Conservation (phyloP, 108 stramenopile genomes). For the Cyclotella sp. region DNA sequence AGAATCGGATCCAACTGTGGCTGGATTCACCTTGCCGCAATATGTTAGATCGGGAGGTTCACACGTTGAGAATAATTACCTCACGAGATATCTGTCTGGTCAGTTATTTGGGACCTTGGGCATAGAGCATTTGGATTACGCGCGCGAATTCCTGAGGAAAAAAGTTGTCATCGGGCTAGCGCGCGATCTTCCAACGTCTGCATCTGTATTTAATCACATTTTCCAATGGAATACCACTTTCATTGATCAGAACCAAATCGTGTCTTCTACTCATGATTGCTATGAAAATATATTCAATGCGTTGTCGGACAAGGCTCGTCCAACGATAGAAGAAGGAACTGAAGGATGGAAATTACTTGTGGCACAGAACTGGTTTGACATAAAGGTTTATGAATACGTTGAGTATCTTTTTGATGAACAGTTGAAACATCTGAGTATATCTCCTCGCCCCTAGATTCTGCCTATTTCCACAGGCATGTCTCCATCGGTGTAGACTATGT, state of each 20-base stretch:
- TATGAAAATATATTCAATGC: conserved; percentile 25
- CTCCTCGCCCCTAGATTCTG: neutral
- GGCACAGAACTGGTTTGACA: conserved; percentile 57
- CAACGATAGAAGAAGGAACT: conserved; percentile 50
- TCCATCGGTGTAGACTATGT: too few relatives aligned
- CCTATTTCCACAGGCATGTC: neutral
- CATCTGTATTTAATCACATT: conserved; percentile 39
- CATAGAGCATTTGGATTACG: conserved; percentile 45
- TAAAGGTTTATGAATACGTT: conserved; percentile 63
- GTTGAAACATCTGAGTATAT: conserved; percentile 2
- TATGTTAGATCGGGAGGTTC: conserved; percentile 30
- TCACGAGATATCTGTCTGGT: conserved; percentile 55
- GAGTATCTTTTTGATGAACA: conserved; percentile 55
- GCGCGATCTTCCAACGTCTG: conserved; percentile 43
- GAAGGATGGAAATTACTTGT: conserved; percentile 58
- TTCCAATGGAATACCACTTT: conserved; percentile 48
- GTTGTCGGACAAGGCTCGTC: conserved; percentile 34
- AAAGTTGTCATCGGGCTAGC: conserved; percentile 58
- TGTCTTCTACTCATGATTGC: conserved; percentile 25
- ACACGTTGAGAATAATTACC: conserved; percentile 55
- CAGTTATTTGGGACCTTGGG: conserved; percentile 41
- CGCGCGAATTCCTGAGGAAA: conserved; percentile 56
- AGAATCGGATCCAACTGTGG: conserved; percentile 39
- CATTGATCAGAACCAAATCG: conserved; percentile 20
- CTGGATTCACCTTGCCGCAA: conserved; percentile 38